Evolutionary conservation across 352 stramenopile species (phyloP).

Genomic region (Pythium oligandrum): DNA sequence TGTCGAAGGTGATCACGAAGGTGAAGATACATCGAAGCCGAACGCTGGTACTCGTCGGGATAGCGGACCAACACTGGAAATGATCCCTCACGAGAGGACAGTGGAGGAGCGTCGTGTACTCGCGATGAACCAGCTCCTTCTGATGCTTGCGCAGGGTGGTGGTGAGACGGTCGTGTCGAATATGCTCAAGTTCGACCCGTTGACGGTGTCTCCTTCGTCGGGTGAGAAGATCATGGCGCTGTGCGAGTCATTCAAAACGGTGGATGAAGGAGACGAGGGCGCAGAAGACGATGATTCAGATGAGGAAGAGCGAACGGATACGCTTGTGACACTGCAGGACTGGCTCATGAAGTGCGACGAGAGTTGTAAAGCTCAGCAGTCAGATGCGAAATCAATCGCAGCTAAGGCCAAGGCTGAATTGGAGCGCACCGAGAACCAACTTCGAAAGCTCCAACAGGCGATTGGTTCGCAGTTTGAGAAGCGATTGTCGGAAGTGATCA

Average conservation of each 20-base stretch:
- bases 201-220: slow-evolving; percentile 31
- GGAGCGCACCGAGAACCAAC: slow-evolving; percentile 46
- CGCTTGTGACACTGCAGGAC: slow-evolving; percentile 47
- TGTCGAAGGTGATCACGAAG: no score
- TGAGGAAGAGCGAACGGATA: slow-evolving; percentile 19
- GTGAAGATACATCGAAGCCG: no score
- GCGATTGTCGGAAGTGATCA: slow-evolving; percentile 40
- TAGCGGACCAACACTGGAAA: no score
- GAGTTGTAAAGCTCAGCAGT: slow-evolving; percentile 35
- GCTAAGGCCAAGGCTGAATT: slow-evolving; percentile 40
- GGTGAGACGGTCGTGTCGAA: slow-evolving; percentile 42
- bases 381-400: slow-evolving; percentile 27
- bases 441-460: slow-evolving; percentile 48
- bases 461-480: slow-evolving; percentile 59
- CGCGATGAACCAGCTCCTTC: slow-evolving; percentile 33
- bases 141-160: slow-evolving; percentile 36
- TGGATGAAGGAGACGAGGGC: slow-evolving; percentile 8
- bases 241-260: slow-evolving; percentile 20
- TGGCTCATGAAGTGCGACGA: slow-evolving; percentile 61
- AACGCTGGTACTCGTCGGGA: no score
- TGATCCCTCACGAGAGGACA: no score
- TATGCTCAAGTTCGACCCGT: slow-evolving; percentile 58
- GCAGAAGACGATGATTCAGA: slow-evolving; percentile 24
- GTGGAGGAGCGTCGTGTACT: slow-evolving; percentile 14
- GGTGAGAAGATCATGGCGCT: slow-evolving; percentile 32